phyloP scores from a whole-genome alignment of 2,329 filamentous ascomycete species.

The Fusarium piperis region DNA sequence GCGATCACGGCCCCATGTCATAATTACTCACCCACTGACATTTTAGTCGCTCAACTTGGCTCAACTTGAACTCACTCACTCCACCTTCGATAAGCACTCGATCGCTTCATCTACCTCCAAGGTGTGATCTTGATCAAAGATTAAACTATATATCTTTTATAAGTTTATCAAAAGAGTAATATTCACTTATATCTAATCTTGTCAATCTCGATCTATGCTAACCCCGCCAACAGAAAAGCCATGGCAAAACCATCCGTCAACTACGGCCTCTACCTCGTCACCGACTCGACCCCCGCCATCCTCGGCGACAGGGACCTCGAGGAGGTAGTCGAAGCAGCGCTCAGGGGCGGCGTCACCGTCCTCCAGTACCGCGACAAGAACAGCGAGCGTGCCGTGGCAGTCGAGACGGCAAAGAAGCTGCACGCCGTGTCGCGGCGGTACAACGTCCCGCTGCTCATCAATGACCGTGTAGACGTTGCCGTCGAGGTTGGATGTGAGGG shows the following conservation, averaged over 20 bases:
- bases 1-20: conserved; percentile 21
- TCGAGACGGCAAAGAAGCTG: conserved; percentile 75
- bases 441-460: conserved; percentile 85
- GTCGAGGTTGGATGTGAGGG: conserved; percentile 88
- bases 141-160: neutral
- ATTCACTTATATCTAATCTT: neutral
- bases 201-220: neutral
- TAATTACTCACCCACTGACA: conserved; percentile 14
- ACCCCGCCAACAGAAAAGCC: conserved; percentile 9
- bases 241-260: conserved; percentile 59
- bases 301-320: conserved; percentile 77
- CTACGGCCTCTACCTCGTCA: conserved; percentile 90
- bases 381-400: conserved; percentile 75
- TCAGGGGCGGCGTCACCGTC: conserved; percentile 82
- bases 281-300: conserved; percentile 88
- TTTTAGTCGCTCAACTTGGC: conserved; percentile 23
- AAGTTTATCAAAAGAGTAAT: neutral
- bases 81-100: neutral
- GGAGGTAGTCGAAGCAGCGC: conserved; percentile 76
- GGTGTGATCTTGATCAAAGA: neutral
- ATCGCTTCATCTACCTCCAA: neutral
- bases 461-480: conserved; percentile 91
- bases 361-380: conserved; percentile 94
- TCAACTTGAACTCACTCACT: neutral
- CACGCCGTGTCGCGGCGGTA: conserved; percentile 75